A percentile compares a stretch with the other conserved stretches of the same genome.
Evolutionary conservation across 2,329 filamentous ascomycete genomes (phyloP).

Genomic region (Cercospora zeae-maydis): DNA sequence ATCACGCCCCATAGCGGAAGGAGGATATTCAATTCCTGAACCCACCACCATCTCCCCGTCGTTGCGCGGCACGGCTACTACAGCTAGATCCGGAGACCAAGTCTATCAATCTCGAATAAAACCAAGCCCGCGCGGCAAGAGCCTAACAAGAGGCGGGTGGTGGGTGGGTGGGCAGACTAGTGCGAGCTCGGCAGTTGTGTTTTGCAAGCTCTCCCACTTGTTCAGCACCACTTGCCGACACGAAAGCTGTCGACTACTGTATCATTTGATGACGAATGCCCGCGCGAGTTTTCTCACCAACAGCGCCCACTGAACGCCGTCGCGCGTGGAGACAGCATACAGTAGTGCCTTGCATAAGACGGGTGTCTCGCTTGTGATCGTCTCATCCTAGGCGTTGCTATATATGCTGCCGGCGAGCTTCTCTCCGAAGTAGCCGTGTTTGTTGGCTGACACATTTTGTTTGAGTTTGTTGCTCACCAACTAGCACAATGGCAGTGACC

Average conservation of each 20-base stretch:
- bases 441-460: background rate
- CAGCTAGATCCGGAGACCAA: too few species aligned
- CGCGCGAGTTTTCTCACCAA: background rate
- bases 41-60: background rate
- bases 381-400: background rate
- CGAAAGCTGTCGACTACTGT: background rate
- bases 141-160: background rate
- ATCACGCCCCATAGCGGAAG: background rate
- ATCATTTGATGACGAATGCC: background rate
- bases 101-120: background rate
- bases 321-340: background rate
- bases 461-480: background rate
- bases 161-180: background rate
- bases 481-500: slow-evolving; percentile 28
- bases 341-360: background rate
- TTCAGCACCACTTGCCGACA: slow-evolving; percentile 1
- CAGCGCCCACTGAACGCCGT: background rate
- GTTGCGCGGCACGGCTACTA: background rate
- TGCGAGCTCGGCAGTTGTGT: background rate
- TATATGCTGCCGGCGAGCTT: background rate
- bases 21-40: background rate
- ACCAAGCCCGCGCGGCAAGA: background rate
- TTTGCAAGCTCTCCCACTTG: background rate
- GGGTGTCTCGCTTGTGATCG: background rate
- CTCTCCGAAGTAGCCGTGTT: background rate